Evolutionary conservation across 1,284 basidiomycete species (phyloP).

Genomic region (Tilletia walkeri): DNA sequence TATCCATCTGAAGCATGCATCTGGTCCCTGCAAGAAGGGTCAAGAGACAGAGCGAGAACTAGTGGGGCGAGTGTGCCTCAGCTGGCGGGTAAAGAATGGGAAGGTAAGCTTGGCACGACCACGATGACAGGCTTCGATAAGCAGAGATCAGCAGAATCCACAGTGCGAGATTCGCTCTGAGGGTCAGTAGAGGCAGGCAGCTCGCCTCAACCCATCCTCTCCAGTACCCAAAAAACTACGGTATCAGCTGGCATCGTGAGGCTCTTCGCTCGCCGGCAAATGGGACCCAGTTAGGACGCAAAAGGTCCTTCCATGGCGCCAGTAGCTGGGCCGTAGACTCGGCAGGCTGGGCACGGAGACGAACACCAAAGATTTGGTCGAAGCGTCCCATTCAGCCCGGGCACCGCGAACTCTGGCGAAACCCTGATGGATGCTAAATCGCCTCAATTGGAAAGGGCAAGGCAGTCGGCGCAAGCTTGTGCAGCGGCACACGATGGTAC

Average conservation of each 20-base stretch:
- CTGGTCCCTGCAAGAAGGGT: no score
- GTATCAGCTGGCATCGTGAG: neutral
- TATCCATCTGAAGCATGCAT: no score
- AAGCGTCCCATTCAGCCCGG: neutral
- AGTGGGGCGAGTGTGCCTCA: no score
- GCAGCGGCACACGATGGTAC: neutral
- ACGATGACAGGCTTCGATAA: no score
- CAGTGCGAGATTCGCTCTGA: no score
- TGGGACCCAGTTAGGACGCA: neutral
- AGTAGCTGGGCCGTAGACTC: neutral
- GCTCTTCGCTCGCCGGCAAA: neutral
- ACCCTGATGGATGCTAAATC: neutral
- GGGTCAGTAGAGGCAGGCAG: neutral
- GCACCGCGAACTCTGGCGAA: no score
- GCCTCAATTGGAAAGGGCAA: neutral
- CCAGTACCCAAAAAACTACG: neutral
- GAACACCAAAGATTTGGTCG: neutral
- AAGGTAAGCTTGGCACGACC: no score
- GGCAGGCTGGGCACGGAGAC: slow-evolving; percentile 2
- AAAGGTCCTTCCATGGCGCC: neutral
- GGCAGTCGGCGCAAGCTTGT: neutral
- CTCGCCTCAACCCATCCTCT: neutral
- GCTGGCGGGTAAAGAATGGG: no score
- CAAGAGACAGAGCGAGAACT: no score
- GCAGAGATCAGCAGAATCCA: no score